Evolutionary conservation across 2,329 filamentous ascomycete species (phyloP), one percentile per base, ranked within the genome.

Genomic region (Aureobasidium leucospermi): DNA sequence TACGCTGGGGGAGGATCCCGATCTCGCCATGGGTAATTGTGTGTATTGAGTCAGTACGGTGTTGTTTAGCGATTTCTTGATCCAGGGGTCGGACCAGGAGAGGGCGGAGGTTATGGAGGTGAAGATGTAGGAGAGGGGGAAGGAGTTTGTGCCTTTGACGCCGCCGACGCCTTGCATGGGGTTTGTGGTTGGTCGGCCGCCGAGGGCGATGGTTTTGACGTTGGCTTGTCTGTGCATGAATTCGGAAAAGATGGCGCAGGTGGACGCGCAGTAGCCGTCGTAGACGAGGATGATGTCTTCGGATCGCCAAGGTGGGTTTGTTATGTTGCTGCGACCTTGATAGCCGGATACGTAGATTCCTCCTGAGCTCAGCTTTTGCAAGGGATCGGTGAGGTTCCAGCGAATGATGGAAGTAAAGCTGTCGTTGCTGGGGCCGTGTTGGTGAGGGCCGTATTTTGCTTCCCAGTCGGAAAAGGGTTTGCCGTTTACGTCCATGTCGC

Each of bases 351-450:
- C 61, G 60, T 67, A 62, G 53, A 74, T 71, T 5, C 71, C 71
- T 4, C 49, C 49, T 41, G 64, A 65, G 55, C 69, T 75, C 63
- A 59, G 67, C 63, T 46, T 69, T 42, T 64, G 73, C 29, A 67
- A 75, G 31, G 77, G 73, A 60, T 78, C 77, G 56, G 72, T 74
- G 10, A 75, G 63, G 58, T 80, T 70, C 75, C 76, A 85, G 70
- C 81, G 78, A 75, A 75, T 79, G 70, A 79, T 79, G 70, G 63
- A 79, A 63, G 81, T 84, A 74, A 81, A 86, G 49, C 78, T 75
- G 58, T 84, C 83, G 47, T 77, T 75, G 41, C 80, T 69, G 1
- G 69, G 68, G 51, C 76, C 70, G 41, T 67, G 62, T 1, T 68
- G 60, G 4, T 73, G 59, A 4, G 75, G 77, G 0, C 76, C 79